Base-by-base conservation (phyloP, 1,139 yeast genomes). In the Meyerozyma carpophila region DNA sequence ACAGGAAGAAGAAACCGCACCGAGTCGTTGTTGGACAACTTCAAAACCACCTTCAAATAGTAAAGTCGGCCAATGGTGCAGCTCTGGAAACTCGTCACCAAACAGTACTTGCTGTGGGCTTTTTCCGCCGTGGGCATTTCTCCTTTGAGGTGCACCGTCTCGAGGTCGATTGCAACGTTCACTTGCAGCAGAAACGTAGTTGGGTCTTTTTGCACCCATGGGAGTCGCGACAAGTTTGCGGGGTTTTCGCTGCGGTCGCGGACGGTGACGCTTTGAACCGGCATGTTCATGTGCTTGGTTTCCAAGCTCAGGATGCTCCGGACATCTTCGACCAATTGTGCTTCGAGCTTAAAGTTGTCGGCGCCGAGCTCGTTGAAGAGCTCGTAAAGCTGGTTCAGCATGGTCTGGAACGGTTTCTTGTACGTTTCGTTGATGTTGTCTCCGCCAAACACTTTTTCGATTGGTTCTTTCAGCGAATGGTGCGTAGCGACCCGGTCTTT, bases 301-400 rank as follows among this genome's bases (percentile, higher is more conserved):
- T 61, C 53, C 11, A 67, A 44, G 5, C 55, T 45, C 21, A 70
- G 58, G 27, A 71, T 47, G 11, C 64, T 53, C 40, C 57, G 59
- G 16, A 71, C 43, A 44, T 68, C 73, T n/a, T 62, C 59, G 14
- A 65, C 51, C 39, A 71, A 53, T 21, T 55, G 50, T 36, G 51
- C 56, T 37, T 69, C 73, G 3, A 71, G 45, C 46, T 51, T 53
- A 46, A 68, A 61, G 42, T 61, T 61, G 1, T 56, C 59, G 1
- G 53, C 29, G 0, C 68, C 66, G 13, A 70, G 47, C 11, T 46
- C 50, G 34, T 53, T 53, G 21, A 55, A 46, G 1, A 66, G 37
- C 2, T 51, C 43, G 34, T 54, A 53, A 8, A 69, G 45, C 41
- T 64, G 54, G 1, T 47, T 43, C 1, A 61, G 58, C 9, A 54